Conservation (phyloP, 192 early-diverging fungal genomes). For the Gamsiella multidivaricata region DNA sequence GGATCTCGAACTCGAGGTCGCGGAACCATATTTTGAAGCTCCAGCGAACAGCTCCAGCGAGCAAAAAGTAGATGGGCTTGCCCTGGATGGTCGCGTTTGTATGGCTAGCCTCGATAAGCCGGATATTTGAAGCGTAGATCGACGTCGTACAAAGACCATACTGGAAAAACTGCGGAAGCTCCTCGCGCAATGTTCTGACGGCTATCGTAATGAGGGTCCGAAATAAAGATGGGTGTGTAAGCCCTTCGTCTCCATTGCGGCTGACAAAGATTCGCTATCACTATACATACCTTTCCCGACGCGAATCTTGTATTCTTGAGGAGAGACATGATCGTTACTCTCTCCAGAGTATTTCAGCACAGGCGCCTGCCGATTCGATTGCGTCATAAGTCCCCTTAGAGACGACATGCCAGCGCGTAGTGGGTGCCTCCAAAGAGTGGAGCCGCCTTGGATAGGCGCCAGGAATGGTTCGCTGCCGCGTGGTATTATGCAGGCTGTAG, state of each 20-base stretch:
- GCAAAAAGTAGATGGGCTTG: conserved; percentile 58
- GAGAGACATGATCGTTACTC: background rate
- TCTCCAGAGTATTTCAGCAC: conserved; percentile 22
- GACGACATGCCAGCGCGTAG: background rate
- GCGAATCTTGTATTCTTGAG: conserved; percentile 44
- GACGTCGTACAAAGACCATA: conserved; percentile 55
- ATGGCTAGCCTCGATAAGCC: conserved; percentile 65
- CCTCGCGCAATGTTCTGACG: conserved; percentile 60
- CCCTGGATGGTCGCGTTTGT: conserved; percentile 62
- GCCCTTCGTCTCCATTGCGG: background rate
- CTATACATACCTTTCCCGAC: conserved; percentile 29
- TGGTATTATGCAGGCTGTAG: background rate
- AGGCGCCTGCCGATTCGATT: conserved; percentile 3
- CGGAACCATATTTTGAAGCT: conserved; percentile 67
- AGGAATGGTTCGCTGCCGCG: background rate
- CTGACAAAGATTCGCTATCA: too few relatives aligned
- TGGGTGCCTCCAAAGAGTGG: background rate
- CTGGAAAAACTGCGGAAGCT: conserved; percentile 64
- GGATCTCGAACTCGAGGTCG: conserved; percentile 59
- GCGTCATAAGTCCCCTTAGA: conserved; percentile 5
- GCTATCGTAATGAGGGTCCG: conserved; percentile 39
- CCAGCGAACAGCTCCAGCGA: conserved; percentile 64
- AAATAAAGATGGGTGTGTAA: background rate
- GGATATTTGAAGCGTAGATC: conserved; percentile 62
- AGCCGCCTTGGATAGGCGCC: background rate